Evolutionary conservation across 129 eudicot genomes (phyloP), one percentile per base, ranked within the genome.

Genomic region (Artemisia tridentata): DNA sequence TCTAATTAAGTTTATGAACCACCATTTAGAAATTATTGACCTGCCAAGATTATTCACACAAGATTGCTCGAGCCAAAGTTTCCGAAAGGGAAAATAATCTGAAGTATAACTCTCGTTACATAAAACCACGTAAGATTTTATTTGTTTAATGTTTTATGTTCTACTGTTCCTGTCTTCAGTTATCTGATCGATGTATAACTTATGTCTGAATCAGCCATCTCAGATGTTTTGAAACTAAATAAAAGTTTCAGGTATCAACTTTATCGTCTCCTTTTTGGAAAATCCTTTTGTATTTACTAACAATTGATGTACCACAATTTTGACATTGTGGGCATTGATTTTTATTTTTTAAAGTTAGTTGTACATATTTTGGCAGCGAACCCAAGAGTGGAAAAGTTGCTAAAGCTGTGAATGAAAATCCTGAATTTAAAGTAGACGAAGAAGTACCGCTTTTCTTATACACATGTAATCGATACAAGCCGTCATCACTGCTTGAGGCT

Each of bases 11-110:
- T 43, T 50, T 0, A 20, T 14, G 3, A 23, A 48, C 72, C 41
- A 11, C 34, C 17, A 34, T 34, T 34, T 56, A 91, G 95, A 87
- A 82, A 78, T 75, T 91, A 69, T 18, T 63, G 56, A 83, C 88
- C 7, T 88, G 86, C 74, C 84, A 83, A 70, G 86, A 87, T 49
- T 85, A 85, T 82, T 83, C 88, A 34, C 84, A 81, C 73, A 85
- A 85, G 78, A 80, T 87, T 47, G 85, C 89, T 57, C 63, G 85
- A 19, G 67, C 83, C 53, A 87, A 67, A 71, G 48, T 85, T 49
- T 73, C 76, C 47, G 83, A 85, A 80, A 74, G 77, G 59, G 73
- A 80, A 60, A 48, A 79, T 13, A 48, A 75, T 63, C 82, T 82
- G 15, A 81, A 76, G 75, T 78, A 75, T 58, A 65, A 83, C 60